Evolutionary conservation across 2,329 filamentous ascomycete genomes (phyloP), one percentile per base, ranked within the genome.

Genomic region (Colletotrichum melonis): DNA sequence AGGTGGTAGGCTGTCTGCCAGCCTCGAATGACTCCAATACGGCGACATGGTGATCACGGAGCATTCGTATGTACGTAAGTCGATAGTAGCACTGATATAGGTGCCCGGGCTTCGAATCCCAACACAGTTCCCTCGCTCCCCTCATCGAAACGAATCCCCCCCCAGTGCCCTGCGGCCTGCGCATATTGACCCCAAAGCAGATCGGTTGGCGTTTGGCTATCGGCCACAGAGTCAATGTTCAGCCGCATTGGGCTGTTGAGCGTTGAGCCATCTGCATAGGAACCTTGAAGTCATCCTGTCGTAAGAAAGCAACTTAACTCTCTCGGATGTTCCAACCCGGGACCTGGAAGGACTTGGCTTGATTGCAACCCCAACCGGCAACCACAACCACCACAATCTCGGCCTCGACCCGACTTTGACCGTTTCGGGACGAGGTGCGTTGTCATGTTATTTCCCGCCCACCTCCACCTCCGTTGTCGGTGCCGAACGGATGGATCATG

Each of bases 301-400:
- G 38, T 56, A 19, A 59, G 65, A 69, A 32, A 54, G 30, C 42
- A 52, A 19, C 28, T 59, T 42, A 63, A 30, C 19, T 63, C 64
- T 72, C 59, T 55, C 66, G 69, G 58, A 54, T 59, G 54, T 69
- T 69, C 42, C 59, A 69, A 38, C 28, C 59, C 54, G 66, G 59
- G 57, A 69, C 66, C 59, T 67, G 55, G 57, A 35, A 35, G 46
- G 54, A 42, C 54, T 65, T 65, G 67, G 60, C 60, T 38, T 57
- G 55, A 35, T 28, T 63, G 64, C 49, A 64, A 72, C 69, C 28
- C 49, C 16, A 16, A 28, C 9, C 24, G 9, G 28, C 24, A 30
- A n/a, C 22, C 28, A 32, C 16, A 54, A 46, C 57, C 58, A 14
- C 49, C n/a, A 32, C n/a, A 54, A 19, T 24, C 35, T 35, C 28